Base-by-base conservation (phyloP, 2,329 filamentous ascomycete genomes). In the Emericellopsis cladophorae region DNA sequence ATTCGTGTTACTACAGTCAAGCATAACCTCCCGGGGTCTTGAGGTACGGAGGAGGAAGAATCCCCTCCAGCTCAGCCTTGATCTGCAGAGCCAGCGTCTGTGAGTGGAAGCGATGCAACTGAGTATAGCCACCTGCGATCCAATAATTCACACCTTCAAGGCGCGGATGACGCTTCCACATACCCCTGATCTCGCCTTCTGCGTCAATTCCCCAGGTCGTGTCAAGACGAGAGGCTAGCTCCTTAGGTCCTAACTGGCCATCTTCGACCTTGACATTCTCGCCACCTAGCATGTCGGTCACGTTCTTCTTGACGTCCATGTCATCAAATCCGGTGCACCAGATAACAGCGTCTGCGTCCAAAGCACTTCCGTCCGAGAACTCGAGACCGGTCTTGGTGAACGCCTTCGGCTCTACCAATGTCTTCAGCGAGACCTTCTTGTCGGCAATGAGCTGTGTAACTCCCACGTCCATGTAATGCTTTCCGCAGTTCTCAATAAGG, bases 121-220 rank as follows among this genome's bases (percentile, higher is more conserved):
- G 46, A 2, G 56, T 55, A 7, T 51, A 46, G 1, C 61, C 60
- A 2, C 60, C 57, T 43, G 55, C 52, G 4, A 54, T 44, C 56
- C 58, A 64, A 39, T 58, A 55, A 15, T 61, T 62, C 8, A 40
- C 39, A 24, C 39, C 39, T 7, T 59, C 53, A 10, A 58, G 23
- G 5, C 42, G 44, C 4, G 42, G 26, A 5, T 59, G 56, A 4
- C 59, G 55, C 48, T 62, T 63, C 55, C 59, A 64, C 46, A 65
- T 42, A 1, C 64, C 62, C 1, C 60, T 54, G 16, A 65, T 43
- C 50, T 67, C 64, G 6, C 64, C 64, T 46, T 69, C 65, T 3
- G 35, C 46, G 43, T 67, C 63, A 1, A 65, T 43, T 0, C 62
- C 63, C 59, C 60, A 66, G 0, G 62, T 62, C 1, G 52, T 51